Conservation (phyloP, 2,329 filamentous ascomycete species). For the Paraconiothyrium sp. region DNA sequence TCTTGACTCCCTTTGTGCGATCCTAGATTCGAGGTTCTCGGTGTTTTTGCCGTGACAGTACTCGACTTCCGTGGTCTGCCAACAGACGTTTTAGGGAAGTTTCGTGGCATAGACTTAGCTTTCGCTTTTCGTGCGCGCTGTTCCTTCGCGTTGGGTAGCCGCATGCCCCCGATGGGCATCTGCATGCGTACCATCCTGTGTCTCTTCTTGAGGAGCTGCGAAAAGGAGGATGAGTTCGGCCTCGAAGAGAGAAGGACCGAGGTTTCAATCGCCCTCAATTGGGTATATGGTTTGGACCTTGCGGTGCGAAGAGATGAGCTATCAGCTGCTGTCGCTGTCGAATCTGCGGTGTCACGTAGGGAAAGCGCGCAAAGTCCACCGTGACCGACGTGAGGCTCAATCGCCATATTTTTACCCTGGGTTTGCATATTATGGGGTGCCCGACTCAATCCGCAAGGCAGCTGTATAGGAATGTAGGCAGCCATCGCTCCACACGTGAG, state of each 20-base stretch:
- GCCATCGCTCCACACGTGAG: not conserved
- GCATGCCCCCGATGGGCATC: not conserved
- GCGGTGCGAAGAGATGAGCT: not conserved
- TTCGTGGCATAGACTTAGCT: not conserved
- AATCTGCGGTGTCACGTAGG: not conserved
- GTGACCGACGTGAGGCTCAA: not conserved
- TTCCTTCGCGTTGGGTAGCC: not conserved
- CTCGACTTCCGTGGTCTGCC: not conserved
- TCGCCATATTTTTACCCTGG: not conserved
- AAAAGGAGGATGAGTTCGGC: not conserved
- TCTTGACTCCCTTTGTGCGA: not conserved
- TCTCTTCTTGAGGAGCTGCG: not conserved
- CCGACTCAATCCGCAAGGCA: not conserved
- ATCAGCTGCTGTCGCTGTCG: not conserved
- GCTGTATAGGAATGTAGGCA: not conserved
- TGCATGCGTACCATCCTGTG: not conserved
- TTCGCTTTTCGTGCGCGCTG: not conserved
- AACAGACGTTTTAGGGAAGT: not conserved
- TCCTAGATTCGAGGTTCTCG: not conserved
- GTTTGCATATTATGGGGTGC: not conserved
- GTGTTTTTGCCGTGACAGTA: not conserved
- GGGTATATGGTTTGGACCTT: not conserved
- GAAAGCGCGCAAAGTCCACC: not conserved
- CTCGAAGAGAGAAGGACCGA: not conserved
- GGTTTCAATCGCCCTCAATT: not conserved